A percentile compares a stretch with the other conserved stretches of the same genome.
phyloP scores from a whole-genome alignment of 108 stramenopile species.

The Nitzschia sp. region DNA sequence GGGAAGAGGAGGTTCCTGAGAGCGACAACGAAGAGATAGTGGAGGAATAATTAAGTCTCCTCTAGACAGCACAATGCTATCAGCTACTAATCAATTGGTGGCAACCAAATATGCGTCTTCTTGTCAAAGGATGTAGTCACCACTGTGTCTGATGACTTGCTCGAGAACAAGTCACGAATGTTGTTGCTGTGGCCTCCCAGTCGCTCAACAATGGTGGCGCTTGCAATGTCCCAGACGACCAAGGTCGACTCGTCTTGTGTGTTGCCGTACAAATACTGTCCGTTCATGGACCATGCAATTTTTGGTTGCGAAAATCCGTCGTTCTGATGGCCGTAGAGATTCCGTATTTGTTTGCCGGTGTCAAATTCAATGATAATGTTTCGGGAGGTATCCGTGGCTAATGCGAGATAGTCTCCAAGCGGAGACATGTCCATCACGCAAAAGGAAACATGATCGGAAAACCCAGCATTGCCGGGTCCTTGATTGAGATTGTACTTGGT shows the following conservation, averaged over 20 bases:
- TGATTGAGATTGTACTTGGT: constrained; percentile 69
- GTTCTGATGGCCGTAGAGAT: constrained; percentile 82
- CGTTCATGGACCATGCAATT: constrained; percentile 76
- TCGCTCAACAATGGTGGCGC: constrained; percentile 62
- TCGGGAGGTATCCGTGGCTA: constrained; percentile 79
- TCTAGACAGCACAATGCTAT: background rate
- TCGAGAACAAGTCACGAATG: constrained; percentile 74
- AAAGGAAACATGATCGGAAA: constrained; percentile 86
- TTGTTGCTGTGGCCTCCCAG: constrained; percentile 62
- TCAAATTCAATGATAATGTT: constrained; percentile 77
- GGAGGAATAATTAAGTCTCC: background rate
- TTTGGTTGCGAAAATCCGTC: constrained; percentile 80
- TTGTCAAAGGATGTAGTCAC: constrained; percentile 83
- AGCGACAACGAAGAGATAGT: background rate
- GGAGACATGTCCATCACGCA: constrained; percentile 78
- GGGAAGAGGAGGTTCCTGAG: constrained; percentile 14
- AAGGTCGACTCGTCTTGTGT: constrained; percentile 69
- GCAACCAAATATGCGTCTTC: constrained; percentile 65
- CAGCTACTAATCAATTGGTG: background rate
- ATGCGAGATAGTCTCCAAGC: constrained; percentile 62
- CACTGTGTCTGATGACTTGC: constrained; percentile 58
- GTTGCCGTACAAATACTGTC: constrained; percentile 80
- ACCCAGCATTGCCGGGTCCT: constrained; percentile 52
- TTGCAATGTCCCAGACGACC: constrained; percentile 86
- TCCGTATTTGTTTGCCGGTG: constrained; percentile 62